Evolutionary conservation across 2,329 filamentous ascomycete species (phyloP), one percentile per base, ranked within the genome.

Genomic region (Pseudogymnoascus pannorum): DNA sequence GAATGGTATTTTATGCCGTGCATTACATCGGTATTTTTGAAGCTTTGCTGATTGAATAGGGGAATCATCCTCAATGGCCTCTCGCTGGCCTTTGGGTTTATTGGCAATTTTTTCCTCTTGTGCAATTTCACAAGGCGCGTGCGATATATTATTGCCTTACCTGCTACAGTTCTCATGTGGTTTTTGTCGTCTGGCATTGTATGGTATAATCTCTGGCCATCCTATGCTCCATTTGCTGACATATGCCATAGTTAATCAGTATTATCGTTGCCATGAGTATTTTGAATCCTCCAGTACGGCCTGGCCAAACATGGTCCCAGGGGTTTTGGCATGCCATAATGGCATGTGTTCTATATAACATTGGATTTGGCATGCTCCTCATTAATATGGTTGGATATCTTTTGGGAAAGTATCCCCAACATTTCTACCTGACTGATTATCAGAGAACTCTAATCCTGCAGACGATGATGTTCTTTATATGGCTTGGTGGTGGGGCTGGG

Each of bases 321-420:
- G 86, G 85, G 0, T 89, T 83, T 68, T 89, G 86, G 85, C 85
- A 88, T 68, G 87, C 83, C 1, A 77, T 89, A 11, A 81, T 87
- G 20, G 85, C 86, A 0, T 83, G 85, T 1, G 71, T 76, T 1
- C 75, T 88, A 7, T 89, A 89, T 70, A 76, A 85, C 42, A 69
- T 87, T 14, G 83, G 85, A 63, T 83, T 82, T 5, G 77, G 83
- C 70, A 76, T 87, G 7, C 73, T 89, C 0, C 85, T 88, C 79
- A 72, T 87, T 64, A 89, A 89, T 65, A 87, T 89, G 83, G 72
- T 87, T 16, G 86, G 86, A 1, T 88, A 87, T 65, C 83, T 87
- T 62, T 75, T 87, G 0, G 86, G 86, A 1, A 84, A 87, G 66
- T 89, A 89, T 67, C 84, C 85, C 1, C 82, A 87, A 67, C 80